phyloP scores from a whole-genome alignment of 805 yeast genomes.

The Candida pini region DNA sequence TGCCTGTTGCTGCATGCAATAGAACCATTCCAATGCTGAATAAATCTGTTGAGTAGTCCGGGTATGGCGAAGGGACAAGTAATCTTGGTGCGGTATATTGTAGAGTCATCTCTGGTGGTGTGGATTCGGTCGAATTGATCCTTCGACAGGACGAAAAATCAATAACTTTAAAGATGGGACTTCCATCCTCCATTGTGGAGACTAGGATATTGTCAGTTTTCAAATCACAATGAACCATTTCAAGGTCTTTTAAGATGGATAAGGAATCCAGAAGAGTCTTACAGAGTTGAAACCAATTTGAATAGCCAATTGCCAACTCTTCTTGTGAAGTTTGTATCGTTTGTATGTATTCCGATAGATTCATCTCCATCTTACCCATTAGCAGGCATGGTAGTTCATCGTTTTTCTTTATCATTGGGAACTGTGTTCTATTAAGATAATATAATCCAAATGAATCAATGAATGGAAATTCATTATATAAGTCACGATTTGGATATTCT shows the following conservation, averaged over 20 bases:
- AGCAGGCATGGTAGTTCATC: conserved; percentile 26
- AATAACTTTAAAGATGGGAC: conserved; percentile 32
- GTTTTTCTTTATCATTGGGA: conserved; percentile 19
- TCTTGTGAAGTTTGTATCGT: conserved; percentile 2
- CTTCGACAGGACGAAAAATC: conserved; percentile 41
- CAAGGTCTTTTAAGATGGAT: conserved; percentile 19
- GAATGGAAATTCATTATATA: conserved; percentile 20
- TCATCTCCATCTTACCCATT: conserved; percentile 22
- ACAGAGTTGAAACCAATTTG: conserved; percentile 30
- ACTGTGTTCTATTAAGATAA: conserved; percentile 19
- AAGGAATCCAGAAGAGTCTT: conserved; percentile 23
- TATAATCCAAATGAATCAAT: conserved; percentile 25
- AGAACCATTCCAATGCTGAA: conserved; percentile 43
- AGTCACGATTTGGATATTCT: conserved; percentile 13
- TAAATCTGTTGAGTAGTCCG: conserved; percentile 34
- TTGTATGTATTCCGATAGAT: conserved; percentile 22
- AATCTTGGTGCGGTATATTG: conserved; percentile 46
- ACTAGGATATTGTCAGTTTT: conserved; percentile 41
- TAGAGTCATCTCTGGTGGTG: conserved; percentile 30
- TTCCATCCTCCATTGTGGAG: conserved; percentile 13
- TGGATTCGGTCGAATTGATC: conserved; percentile 14
- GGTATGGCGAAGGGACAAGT: conserved; percentile 22
- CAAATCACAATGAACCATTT: conserved; percentile 41
- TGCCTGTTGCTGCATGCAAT: conserved; percentile 40
- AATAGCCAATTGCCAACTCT: conserved; percentile 17